Percentiles rank a stretch among this genome's conserved stretches.
phyloP scores from a whole-genome alignment of 805 yeast species.

The Pichia pseudocactophila region DNA sequence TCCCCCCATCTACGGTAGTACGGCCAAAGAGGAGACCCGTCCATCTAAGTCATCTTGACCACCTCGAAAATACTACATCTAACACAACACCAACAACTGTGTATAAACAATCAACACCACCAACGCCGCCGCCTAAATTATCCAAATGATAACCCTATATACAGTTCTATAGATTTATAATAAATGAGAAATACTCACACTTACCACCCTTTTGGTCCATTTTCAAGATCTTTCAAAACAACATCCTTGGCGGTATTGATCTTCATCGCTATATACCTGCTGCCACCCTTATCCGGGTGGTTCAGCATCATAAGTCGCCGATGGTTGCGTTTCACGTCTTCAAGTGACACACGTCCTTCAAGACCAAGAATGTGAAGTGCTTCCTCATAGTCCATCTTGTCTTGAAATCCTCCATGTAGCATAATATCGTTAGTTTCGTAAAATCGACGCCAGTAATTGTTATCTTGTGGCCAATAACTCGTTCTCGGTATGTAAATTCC shows the following conservation, averaged over 20 bases:
- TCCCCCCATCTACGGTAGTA: conserved; percentile 3
- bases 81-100: conserved; percentile 1
- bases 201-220: conserved; percentile 18
- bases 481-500: conserved; percentile 18
- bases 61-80: background rate
- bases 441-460: conserved; percentile 4
- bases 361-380: conserved; percentile 60
- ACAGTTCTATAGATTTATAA: background rate
- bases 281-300: conserved; percentile 89
- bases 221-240: conserved; percentile 40
- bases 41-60: conserved; percentile 5
- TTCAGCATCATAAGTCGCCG: conserved; percentile 69
- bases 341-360: conserved; percentile 36
- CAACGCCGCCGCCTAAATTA: background rate
- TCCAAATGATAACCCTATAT: conserved; percentile 1
- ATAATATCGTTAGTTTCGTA: conserved; percentile 24
- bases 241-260: conserved; percentile 77
- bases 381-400: conserved; percentile 59
- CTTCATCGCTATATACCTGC: conserved; percentile 72
- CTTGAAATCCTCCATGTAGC: conserved; percentile 55
- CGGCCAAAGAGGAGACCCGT: conserved; percentile 10
- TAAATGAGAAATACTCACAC: too few species aligned
- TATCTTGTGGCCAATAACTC: conserved; percentile 5
- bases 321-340: conserved; percentile 62
- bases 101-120: conserved; percentile 1